Conservation (phyloP, 495 filamentous ascomycete genomes). For the Endocarpon pusillum region DNA sequence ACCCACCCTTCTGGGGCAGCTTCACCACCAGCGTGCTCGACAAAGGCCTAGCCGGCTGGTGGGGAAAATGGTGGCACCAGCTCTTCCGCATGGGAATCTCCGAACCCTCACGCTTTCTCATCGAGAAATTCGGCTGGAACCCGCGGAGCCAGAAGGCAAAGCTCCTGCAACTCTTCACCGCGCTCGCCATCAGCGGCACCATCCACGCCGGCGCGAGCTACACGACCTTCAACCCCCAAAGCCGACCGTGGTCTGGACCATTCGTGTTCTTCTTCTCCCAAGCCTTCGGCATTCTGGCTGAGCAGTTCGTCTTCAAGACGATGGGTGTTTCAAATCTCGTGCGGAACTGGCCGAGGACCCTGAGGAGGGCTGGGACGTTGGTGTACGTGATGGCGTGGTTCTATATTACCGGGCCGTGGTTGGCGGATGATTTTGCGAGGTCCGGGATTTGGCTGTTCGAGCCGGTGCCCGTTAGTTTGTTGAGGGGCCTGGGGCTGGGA, state of each 20-base stretch:
- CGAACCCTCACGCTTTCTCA: constrained; percentile 32
- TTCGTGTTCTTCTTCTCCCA: constrained; percentile 41
- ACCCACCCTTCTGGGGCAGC: constrained; percentile 46
- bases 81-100: constrained; percentile 60
- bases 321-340: constrained; percentile 13
- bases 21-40: constrained; percentile 35
- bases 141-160: constrained; percentile 7
- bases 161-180: constrained; percentile 22
- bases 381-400: constrained; percentile 39
- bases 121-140: constrained; percentile 3
- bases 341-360: constrained; percentile 21
- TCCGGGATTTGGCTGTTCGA: constrained; percentile 50
- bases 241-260: constrained; percentile 23
- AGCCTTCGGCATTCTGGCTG: constrained; percentile 29
- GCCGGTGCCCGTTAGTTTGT: constrained; percentile 46
- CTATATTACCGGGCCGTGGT: constrained; percentile 29
- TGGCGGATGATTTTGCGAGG: constrained; percentile 44
- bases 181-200: constrained; percentile 41
- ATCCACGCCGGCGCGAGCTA: constrained; percentile 43
- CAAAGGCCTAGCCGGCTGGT: constrained; percentile 55
- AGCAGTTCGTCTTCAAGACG: constrained; percentile 10
- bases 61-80: constrained; percentile 84
- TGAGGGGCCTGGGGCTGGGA: constrained; percentile 36
- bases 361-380: constrained; percentile 32
- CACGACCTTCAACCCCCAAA: constrained; percentile 29